Base-by-base conservation (phyloP, 106 monocot species). In the Phalaenopsis equestris region DNA sequence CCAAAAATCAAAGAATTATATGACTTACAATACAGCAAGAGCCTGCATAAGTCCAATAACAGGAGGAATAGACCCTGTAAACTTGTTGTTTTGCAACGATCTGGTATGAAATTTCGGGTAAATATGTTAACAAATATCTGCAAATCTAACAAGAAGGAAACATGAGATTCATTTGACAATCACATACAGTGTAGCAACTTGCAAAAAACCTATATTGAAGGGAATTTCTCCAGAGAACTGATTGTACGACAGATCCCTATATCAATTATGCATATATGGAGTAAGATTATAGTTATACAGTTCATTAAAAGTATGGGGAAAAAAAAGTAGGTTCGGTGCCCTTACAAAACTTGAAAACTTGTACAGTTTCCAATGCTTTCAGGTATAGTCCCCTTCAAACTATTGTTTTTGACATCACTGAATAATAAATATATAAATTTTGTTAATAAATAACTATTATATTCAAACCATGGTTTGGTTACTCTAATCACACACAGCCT, bases 41-140 rank as follows among this genome's bases (percentile, higher is more conserved):
- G 97, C 97, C 80, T 98, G 97, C 97, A 98, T 98, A 23, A 98
- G 86, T 41, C 97, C 97, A 88, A 98, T 92, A 11, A 98, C 97
- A 77, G 90, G 46, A 61, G 97, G 97, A 86, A 98, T 98, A 11
- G 56, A 81, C 6, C 97, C 97, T 23, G 90, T 79, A 78, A 98
- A 88, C 19, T 87, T 90, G 79, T 98, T 98, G 42, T 92, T 94
- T 89, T 98, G 97, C 89, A 98, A 88, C 6, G 97, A 98, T 75
- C 97, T 98, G 79, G 52, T 47, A 9, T 56, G 0, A 41, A 0
- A 56, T n/a, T 7, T 38, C 41, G 14, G 41, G 3, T 56, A 84
- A 58, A 42, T 42, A 19, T 18, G 8, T 21, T 42, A 9, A 19
- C 23, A 48, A 17, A 14, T 8, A 68, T 55, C 47, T 23, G 1